Evolutionary conservation across 2,329 filamentous ascomycete species (phyloP).

Genomic region (Penicillium freii): DNA sequence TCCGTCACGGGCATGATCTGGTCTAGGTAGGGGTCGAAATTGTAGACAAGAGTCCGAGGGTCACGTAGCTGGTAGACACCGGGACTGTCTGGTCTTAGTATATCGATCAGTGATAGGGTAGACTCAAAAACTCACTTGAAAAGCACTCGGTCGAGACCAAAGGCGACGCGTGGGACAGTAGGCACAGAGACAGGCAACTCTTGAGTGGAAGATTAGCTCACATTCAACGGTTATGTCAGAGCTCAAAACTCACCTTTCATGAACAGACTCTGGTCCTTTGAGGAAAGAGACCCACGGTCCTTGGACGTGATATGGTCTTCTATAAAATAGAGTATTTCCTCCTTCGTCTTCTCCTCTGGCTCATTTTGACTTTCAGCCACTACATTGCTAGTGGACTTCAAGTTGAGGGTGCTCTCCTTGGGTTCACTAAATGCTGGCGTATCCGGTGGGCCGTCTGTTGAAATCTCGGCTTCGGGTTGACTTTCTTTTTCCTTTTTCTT

Average conservation of each 20-base stretch:
- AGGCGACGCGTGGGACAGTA: slow-evolving; percentile 62
- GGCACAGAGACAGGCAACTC: slow-evolving; percentile 47
- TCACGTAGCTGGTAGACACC: slow-evolving; percentile 93
- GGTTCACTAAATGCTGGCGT: neutral
- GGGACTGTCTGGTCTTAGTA: slow-evolving; percentile 45
- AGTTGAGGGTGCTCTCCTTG: neutral
- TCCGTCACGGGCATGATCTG: slow-evolving; percentile 90
- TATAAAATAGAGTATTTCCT: neutral
- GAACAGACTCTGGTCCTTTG: slow-evolving; percentile 1
- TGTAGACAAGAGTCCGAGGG: slow-evolving; percentile 80
- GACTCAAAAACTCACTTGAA: slow-evolving; percentile 64
- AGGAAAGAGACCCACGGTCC: slow-evolving; percentile 16
- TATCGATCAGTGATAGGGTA: neutral
- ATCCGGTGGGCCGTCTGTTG: neutral
- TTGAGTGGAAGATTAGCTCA: slow-evolving; percentile 16
- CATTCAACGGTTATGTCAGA: neutral
- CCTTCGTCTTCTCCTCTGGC: neutral
- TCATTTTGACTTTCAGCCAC: neutral
- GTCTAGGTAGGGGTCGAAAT: slow-evolving; percentile 93
- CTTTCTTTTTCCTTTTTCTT: neutral
- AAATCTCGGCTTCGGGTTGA: neutral
- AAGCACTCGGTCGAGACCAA: slow-evolving; percentile 81
- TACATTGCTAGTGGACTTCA: neutral
- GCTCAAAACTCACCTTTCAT: slow-evolving; percentile 22
- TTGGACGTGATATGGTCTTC: neutral